Evolutionary conservation across 176 grass and related monocot species (phyloP).

Genomic region (Paspalum notatum): DNA sequence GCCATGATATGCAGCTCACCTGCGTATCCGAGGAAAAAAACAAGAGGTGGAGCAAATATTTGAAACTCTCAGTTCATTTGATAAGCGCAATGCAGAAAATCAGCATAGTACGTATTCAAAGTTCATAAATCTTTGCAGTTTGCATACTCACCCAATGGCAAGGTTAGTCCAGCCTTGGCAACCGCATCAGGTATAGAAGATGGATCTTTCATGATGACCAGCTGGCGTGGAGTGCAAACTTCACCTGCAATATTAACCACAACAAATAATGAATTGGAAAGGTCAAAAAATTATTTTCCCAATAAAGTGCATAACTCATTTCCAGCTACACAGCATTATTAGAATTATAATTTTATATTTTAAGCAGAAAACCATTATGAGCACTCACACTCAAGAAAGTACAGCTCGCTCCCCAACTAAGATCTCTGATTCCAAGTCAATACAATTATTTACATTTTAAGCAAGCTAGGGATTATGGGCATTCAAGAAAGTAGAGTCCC

Average conservation of each 20-base stretch:
- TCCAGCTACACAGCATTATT: conserved; percentile 12
- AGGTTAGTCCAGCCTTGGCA: conserved; percentile 65
- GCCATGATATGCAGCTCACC: too few relatives aligned
- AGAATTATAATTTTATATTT: conserved; percentile 9
- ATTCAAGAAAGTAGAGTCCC: neutral
- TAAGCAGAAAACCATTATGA: conserved; percentile 11
- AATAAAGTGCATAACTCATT: neutral
- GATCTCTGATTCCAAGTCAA: too few relatives aligned
- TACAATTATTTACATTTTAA: conserved; percentile 10
- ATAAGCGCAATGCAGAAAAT: too few relatives aligned
- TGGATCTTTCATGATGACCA: conserved; percentile 73
- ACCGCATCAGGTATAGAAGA: conserved; percentile 71
- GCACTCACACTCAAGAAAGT: too few relatives aligned
- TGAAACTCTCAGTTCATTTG: neutral
- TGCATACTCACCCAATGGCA: conserved; percentile 78
- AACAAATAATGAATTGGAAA: conserved; percentile 25
- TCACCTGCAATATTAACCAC: conserved; percentile 56
- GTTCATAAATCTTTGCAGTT: neutral
- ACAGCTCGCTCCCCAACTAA: too few relatives aligned
- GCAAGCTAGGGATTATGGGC: neutral
- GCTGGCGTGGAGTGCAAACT: conserved; percentile 67
- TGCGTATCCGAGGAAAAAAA: neutral
- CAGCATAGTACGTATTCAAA: neutral
- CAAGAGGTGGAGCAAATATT: neutral
- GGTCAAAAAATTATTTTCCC: conserved; percentile 19